Evolutionary conservation across 2,329 filamentous ascomycete genomes (phyloP).

Genomic region (Epicoccum sorghinum): DNA sequence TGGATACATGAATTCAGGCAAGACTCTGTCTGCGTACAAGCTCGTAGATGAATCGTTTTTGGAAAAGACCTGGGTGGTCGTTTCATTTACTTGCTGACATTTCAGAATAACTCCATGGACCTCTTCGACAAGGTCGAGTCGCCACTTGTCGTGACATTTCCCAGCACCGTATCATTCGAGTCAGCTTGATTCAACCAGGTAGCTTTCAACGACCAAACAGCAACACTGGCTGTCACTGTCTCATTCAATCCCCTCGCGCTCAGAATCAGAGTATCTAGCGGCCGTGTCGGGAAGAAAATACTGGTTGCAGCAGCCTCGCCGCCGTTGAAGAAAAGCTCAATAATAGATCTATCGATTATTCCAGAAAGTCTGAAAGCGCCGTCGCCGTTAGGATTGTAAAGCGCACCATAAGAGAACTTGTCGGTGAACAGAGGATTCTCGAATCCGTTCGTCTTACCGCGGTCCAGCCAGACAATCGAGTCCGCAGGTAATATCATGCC

Average conservation of each 20-base stretch:
- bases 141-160: conserved; percentile 38
- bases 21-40: too few species aligned
- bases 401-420: conserved; percentile 53
- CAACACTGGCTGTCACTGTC: conserved; percentile 48
- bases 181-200: conserved; percentile 44
- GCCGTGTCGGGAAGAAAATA: conserved; percentile 57
- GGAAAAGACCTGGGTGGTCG: too few species aligned
- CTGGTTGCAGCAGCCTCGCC: conserved; percentile 58
- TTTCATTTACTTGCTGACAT: not conserved
- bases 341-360: conserved; percentile 60
- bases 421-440: conserved; percentile 63
- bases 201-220: conserved; percentile 48
- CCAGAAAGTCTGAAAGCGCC: conserved; percentile 53
- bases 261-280: conserved; percentile 46
- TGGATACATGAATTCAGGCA: too few species aligned
- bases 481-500: conserved; percentile 57
- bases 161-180: conserved; percentile 40
- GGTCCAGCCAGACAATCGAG: conserved; percentile 53
- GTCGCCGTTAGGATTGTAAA: conserved; percentile 27
- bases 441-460: conserved; percentile 57
- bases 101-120: conserved; percentile 1
- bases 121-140: conserved; percentile 1
- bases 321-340: conserved; percentile 62
- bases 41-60: too few species aligned
- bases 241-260: conserved; percentile 42